These are phyloP conservation scores for Botrytis galanthina DNA, from an alignment of 2,329 filamentous ascomycete species.

Conservation along the genomic window DNA sequence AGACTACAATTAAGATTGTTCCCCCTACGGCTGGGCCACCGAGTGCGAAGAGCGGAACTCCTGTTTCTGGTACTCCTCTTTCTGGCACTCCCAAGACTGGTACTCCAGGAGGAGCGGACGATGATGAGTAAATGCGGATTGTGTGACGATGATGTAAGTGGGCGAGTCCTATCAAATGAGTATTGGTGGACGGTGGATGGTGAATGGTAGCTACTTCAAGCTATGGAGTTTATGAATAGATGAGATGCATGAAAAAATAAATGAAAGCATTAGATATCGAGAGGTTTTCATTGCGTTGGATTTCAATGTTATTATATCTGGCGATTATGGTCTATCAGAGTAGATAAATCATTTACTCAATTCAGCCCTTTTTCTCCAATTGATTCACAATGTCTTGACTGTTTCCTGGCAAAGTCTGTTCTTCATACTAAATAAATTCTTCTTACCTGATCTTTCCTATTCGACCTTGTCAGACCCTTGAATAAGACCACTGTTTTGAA, in stretches of 20 bases:
- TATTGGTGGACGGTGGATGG: neutral
- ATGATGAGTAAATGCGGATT: neutral
- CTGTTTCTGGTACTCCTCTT: neutral
- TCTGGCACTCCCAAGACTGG: neutral
- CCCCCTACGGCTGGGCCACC: neutral
- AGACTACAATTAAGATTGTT: slow-evolving; percentile 20
- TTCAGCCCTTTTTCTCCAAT: neutral
- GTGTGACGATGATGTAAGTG: neutral
- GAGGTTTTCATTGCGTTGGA: neutral
- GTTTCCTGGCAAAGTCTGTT: neutral
- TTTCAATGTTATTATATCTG: neutral
- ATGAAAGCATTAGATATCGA: neutral
- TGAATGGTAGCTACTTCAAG: neutral
- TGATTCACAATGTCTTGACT: neutral
- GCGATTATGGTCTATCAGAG: neutral
- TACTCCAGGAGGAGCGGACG: neutral
- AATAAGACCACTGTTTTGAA: neutral
- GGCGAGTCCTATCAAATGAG: neutral
- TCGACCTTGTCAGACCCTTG: too few species aligned
- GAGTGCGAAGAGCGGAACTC: neutral
- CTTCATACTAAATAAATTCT: neutral
- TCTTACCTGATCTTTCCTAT: neutral
- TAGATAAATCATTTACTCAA: neutral
- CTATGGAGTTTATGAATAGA: slow-evolving; percentile 11
- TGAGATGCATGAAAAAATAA: neutral